Percentiles rank a stretch among this genome's conserved stretches.
phyloP scores from a whole-genome alignment of 1,139 yeast species.

The Diutina siamensis region DNA sequence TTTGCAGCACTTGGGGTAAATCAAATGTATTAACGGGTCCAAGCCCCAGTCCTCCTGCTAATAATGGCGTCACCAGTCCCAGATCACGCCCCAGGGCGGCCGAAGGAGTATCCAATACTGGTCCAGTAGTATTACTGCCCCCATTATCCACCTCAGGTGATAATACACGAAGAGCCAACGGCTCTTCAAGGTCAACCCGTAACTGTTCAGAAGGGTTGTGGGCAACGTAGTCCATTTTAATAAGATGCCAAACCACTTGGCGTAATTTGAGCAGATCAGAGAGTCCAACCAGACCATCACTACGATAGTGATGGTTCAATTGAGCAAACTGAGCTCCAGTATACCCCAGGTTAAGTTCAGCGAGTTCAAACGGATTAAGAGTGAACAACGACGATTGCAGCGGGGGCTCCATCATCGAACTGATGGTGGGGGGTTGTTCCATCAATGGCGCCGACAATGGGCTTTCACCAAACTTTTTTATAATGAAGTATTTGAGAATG shows the following conservation, averaged over 20 bases:
- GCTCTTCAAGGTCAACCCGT: not conserved
- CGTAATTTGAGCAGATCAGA: slow-evolving; percentile 21
- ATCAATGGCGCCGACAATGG: not conserved
- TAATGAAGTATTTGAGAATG: slow-evolving; percentile 21
- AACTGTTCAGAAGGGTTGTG: slow-evolving; percentile 12
- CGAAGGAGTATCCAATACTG: not conserved
- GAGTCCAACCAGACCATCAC: slow-evolving; percentile 8
- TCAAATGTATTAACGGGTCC: not conserved
- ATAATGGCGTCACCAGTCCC: not conserved
- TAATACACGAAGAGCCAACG: not conserved
- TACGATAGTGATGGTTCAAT: slow-evolving; percentile 7
- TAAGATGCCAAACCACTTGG: slow-evolving; percentile 21
- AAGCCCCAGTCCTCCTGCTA: not conserved
- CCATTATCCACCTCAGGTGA: not conserved
- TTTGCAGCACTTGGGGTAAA: not conserved
- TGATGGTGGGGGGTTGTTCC: not conserved
- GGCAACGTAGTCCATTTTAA: slow-evolving; percentile 17
- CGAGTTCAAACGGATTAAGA: slow-evolving; percentile 8
- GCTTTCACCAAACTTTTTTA: slow-evolving; percentile 9
- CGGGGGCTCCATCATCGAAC: not conserved
- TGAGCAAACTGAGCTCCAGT: slow-evolving; percentile 17
- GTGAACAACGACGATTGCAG: slow-evolving; percentile 13
- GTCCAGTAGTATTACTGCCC: not conserved
- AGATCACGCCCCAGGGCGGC: not conserved
- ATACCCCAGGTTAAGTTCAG: slow-evolving; percentile 15